Conservation (phyloP, 2,329 filamentous ascomycete species). For the Scopulariopsis brevicaulis region DNA sequence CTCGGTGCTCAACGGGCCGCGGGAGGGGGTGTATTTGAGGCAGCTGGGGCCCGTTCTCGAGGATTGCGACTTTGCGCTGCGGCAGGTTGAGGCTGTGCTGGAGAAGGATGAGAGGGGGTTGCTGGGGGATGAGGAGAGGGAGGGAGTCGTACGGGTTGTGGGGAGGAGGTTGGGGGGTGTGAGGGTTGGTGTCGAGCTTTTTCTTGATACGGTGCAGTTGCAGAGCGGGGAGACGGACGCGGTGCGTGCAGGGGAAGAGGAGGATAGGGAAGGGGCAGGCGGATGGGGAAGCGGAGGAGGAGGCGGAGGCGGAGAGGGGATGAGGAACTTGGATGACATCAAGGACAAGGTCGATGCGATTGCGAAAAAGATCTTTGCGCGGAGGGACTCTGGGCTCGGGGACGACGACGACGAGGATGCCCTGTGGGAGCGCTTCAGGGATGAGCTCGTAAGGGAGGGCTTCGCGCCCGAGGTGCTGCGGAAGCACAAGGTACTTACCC, state of each 20-base stretch:
- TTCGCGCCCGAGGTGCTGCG: constrained; percentile 42
- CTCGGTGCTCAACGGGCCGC: constrained; percentile 36
- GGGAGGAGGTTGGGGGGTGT: constrained; percentile 36
- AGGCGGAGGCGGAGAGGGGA: too few species aligned
- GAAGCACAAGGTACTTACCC: constrained; percentile 42
- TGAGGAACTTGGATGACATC: constrained; percentile 35
- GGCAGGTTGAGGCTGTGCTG: constrained; percentile 41
- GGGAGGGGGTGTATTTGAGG: constrained; percentile 30
- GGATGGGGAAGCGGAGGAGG: constrained; percentile 9
- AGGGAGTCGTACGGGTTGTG: constrained; percentile 16
- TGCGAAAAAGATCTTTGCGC: constrained; percentile 36
- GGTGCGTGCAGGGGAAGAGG: not conserved
- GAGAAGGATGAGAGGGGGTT: constrained; percentile 27
- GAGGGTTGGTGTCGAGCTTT: constrained; percentile 39
- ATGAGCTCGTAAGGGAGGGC: constrained; percentile 46
- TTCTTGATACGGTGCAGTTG: constrained; percentile 46
- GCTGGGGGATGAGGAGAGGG: constrained; percentile 9
- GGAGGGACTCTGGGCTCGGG: constrained; percentile 22
- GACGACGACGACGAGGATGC: constrained; percentile 38
- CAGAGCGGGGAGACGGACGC: constrained; percentile 30
- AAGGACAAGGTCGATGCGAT: constrained; percentile 50
- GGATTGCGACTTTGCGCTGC: constrained; percentile 42
- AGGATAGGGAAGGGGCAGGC: not conserved
- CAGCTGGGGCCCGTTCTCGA: constrained; percentile 40
- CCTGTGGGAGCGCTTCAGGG: constrained; percentile 46